Conservation (phyloP, 208 protist genomes). For the Leishmania gerbilli region DNA sequence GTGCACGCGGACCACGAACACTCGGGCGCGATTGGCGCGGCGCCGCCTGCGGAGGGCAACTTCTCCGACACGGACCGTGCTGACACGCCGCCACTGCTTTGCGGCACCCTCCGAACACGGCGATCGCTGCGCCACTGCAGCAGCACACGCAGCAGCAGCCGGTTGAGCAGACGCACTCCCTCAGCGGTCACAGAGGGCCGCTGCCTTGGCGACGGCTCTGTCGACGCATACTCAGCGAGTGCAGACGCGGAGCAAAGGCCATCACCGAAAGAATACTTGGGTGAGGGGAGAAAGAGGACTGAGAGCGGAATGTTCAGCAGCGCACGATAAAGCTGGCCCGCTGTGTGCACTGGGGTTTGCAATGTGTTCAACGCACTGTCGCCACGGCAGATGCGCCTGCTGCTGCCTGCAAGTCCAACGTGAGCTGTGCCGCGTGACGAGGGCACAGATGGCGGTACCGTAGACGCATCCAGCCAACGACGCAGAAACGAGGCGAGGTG, state of each 20-base stretch:
- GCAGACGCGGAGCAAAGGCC: background rate
- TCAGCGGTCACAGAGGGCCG: background rate
- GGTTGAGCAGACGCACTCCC: constrained; percentile 25
- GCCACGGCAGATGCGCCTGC: background rate
- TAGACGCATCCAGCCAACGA: constrained; percentile 7
- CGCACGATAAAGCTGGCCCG: constrained; percentile 35
- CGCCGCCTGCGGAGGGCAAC: background rate
- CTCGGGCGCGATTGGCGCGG: background rate
- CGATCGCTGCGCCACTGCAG: constrained; percentile 23
- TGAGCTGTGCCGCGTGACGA: background rate
- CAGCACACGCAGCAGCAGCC: constrained; percentile 27
- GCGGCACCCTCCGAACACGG: background rate
- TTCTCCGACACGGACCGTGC: background rate
- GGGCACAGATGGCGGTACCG: background rate
- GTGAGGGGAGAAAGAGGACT: constrained; percentile 6
- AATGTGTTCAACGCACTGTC: background rate
- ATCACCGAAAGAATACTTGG: background rate
- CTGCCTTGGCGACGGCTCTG: background rate
- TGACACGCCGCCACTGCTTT: background rate
- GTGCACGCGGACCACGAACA: too few relatives aligned
- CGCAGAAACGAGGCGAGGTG: constrained; percentile 20
- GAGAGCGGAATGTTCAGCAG: constrained; percentile 44
- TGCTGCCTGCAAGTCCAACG: background rate
- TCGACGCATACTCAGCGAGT: background rate
- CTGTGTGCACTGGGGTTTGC: constrained; percentile 6